Evolutionary conservation across 805 yeast species (phyloP).

Genomic region (Ogataea neopini): DNA sequence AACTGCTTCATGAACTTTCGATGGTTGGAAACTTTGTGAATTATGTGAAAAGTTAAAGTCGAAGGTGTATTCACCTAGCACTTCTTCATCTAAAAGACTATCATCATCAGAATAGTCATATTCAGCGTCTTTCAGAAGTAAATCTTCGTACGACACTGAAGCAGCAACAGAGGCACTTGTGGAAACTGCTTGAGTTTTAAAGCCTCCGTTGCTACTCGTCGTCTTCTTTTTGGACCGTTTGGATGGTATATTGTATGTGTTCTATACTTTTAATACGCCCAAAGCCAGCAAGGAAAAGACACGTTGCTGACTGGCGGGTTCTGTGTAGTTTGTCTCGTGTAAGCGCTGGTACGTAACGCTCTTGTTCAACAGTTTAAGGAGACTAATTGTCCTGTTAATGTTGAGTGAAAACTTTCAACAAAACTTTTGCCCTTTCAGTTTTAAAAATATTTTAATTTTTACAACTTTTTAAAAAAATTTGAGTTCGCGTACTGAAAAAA

Average conservation of each 20-base stretch:
- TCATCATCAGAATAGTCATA: conserved; percentile 16
- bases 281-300: background rate
- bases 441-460: background rate
- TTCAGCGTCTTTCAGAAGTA: conserved; percentile 4
- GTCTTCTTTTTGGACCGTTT: conserved; percentile 12
- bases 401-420: background rate
- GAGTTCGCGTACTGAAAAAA: background rate
- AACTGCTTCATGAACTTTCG: conserved; percentile 35
- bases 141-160: conserved; percentile 1
- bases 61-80: conserved; percentile 28
- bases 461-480: background rate
- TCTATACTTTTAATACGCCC: background rate
- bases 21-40: conserved; percentile 27
- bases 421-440: conserved; percentile 1
- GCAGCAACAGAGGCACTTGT: background rate
- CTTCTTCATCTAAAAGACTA: conserved; percentile 24
- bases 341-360: background rate
- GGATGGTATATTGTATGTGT: conserved; percentile 15
- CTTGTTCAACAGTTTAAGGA: background rate
- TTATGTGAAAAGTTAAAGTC: conserved; percentile 27
- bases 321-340: background rate
- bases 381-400: background rate
- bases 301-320: background rate
- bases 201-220: conserved; percentile 10
- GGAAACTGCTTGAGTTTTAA: background rate